These are phyloP conservation scores for Cladorrhinum samala DNA, from an alignment of 495 filamentous ascomycete genomes.

Conservation along the genomic window DNA sequence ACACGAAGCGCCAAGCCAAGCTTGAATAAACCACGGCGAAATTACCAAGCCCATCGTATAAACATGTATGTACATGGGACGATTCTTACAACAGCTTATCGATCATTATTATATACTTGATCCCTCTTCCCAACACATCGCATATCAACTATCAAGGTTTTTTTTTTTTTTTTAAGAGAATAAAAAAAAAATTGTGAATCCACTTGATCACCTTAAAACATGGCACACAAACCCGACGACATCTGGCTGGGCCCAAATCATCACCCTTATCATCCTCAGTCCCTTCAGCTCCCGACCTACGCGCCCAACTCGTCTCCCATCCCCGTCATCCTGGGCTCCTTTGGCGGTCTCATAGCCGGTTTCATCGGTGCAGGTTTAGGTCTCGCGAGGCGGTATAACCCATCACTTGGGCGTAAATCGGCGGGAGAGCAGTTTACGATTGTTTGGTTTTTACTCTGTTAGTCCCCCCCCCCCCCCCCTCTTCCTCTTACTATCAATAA, in stretches of 20 bases:
- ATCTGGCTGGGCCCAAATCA: neutral
- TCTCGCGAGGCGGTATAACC: conserved; percentile 33
- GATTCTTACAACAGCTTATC: too few relatives aligned
- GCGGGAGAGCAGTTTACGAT: conserved; percentile 42
- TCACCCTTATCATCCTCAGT: conserved; percentile 70
- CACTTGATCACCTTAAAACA: too few relatives aligned
- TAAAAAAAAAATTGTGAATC: too few relatives aligned
- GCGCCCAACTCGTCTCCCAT: conserved; percentile 43
- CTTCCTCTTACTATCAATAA: conserved; percentile 13
- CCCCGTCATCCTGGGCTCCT: conserved; percentile 40
- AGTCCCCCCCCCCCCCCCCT: neutral
- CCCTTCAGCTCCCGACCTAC: conserved; percentile 56
- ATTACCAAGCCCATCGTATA: too few relatives aligned
- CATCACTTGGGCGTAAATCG: conserved; percentile 21
- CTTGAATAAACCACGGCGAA: too few relatives aligned
- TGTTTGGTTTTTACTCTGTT: conserved; percentile 52
- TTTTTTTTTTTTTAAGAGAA: too few relatives aligned
- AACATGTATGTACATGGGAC: too few relatives aligned
- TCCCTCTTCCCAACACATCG: too few relatives aligned
- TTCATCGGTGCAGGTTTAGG: conserved; percentile 41
- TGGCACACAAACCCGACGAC: too few relatives aligned
- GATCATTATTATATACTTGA: too few relatives aligned
- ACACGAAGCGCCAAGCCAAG: too few relatives aligned
- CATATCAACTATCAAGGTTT: too few relatives aligned
- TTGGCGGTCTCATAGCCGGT: conserved; percentile 39